Base-by-base conservation (phyloP, 345 rosid genomes). In the Heritiera fomes region DNA sequence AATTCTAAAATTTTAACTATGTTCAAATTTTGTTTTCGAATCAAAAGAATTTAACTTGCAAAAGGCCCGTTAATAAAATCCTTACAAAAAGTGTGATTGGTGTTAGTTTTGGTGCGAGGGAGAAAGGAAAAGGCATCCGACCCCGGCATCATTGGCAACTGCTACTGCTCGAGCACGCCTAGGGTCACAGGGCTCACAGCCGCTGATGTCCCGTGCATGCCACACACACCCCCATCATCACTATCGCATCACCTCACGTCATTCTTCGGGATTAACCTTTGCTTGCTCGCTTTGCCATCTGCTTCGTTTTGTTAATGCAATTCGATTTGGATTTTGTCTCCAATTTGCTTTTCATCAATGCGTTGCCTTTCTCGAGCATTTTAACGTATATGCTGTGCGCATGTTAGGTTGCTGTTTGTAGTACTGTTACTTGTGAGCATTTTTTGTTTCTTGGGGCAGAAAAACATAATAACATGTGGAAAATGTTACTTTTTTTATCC, bases 221-320 rank as follows among this genome's bases (percentile, higher is more conserved):
- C 69, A 64, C 46, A 64, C 46, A 5, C 46, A 5, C 20, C 34
- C 34, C 13, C 69, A 62, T 71, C 81, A 78, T 69, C 80, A 70
- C 69, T 58, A 70, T 46, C 75, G 32, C 80, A 59, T 78, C 77
- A 63, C 77, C 71, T 56, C 71, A 50, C 77, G 77, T 78, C 62
- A 71, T 62, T 62, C 67, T 4, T 12, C 11, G 38, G 6, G 40
- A 61, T 61, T 61, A 61, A 30, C 7, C 65, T 7, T 9, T 60
- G 9, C 14, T 28, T 10, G 15, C 32, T 23, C 13, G 0, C 6
- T 63, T 50, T 23, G 8, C 13, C 14, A 10, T 47, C 2, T 47
- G 0, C 5, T 60, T 61, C 12, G 40, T 17, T 30, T 55, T 30
- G 17, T 12, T 61, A 30, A 61, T 64, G 10, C 20, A 6, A 32